Base-by-base conservation (phyloP, 495 filamentous ascomycete species). In the Podospora sp. region DNA sequence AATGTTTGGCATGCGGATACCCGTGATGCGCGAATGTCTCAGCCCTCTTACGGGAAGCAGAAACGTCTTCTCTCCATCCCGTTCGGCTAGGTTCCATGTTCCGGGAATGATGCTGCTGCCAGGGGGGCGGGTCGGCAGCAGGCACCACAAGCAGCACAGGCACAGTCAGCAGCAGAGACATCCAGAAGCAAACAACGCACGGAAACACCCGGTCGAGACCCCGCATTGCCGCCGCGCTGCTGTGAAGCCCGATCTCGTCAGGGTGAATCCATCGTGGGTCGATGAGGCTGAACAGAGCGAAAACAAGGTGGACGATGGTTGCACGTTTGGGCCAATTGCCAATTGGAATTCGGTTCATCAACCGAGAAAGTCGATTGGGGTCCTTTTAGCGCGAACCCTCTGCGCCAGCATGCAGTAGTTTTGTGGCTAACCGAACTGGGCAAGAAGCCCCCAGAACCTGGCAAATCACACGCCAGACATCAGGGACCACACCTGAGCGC, bases 191-290 rank as follows among this genome's bases (percentile, higher is more conserved):
- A n/a, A 33, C 21, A 20, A 33, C 56, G 56, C 56, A n/a, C n/a
- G 56, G 18, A 27, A 33, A 59, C 56, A n/a, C 24, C 56, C 22
- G 26, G 8, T 11, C 18, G 8, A 6, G 21, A 14, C 22, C 26
- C 56, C 22, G 6, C 22, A 22, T 25, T 33, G 16, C 56, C 16
- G 22, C 56, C 26, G 56, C 24, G 56, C 24, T 55, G 21, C 52
- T 9, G 21, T 55, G 52, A 55, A 26, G 52, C 52, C 52, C 14
- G 8, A 55, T 55, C 7, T 55, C 52, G 52, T 55, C 52, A 55
- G 52, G 2, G 52, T 24, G 49, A 52, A 14, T 11, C 52, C 7
- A 3, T n/a, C 14, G 25, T 20, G 24, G 56, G 27, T 59, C 56
- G 56, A n/a, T 59, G 26, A 27, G 18, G 56, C 26, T 26, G 24